Base-by-base conservation (phyloP, 176 grass and related monocot species). In the Melocanna baccifera region DNA sequence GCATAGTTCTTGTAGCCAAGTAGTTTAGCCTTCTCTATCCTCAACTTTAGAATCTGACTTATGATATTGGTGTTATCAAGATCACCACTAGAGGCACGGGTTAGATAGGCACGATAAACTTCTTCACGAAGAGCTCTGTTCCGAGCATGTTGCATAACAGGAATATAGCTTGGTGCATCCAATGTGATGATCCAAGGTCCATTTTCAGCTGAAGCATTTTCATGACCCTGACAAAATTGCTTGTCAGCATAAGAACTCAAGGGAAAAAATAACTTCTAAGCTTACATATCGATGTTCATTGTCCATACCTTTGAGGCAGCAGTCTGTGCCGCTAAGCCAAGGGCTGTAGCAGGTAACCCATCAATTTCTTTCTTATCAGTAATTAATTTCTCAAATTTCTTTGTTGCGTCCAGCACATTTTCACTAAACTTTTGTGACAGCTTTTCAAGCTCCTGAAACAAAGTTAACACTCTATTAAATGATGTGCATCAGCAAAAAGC, bases 141-240 rank as follows among this genome's bases (percentile, higher is more conserved):
- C 48, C 76, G 74, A 69, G 93, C 93, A 92, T 98, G 96, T 87
- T 92, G 96, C 96, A 98, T 98, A 81, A 98, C 89, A 85, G 96
- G 81, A 48, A 87, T 79, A 82, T 86, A 98, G 52, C 93, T 98
- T 37, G 96, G 96, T 77, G 87, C 91, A 72, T 98, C 96, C 82
- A 98, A 77, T 61, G 96, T 95, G 46, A 98, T 95, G 16, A 98
- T 74, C 96, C 96, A 95, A 77, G 96, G 96, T 83, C 96, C 96
- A 73, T 89, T 88, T 81, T 98, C 93, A 84, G 96, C 89, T 36
- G 93, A 74, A 78, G 96, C 93, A 94, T 92, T 95, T 88, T 93
- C 89, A 84, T 98, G 91, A 59, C 96, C 96, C 96, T 98, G 62
- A 43, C 45, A 67, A 88, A 67, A 20, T 56, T 58, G 8, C 29